Evolutionary conservation across 148 eudicot species (phyloP).

Genomic region (Diospyros kaki): DNA sequence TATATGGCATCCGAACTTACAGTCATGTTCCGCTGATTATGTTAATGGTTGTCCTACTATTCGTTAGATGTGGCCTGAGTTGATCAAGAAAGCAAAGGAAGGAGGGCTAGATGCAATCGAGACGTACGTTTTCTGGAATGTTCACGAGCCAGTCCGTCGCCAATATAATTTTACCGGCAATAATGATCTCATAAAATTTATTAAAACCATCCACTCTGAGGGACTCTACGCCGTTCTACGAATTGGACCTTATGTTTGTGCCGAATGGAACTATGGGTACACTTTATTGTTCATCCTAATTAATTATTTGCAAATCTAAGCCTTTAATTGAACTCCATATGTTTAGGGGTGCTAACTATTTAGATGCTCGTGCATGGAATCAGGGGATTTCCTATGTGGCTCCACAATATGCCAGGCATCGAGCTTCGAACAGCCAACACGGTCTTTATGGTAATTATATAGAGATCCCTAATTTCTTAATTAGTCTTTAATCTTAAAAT

Average conservation of each 20-base stretch:
- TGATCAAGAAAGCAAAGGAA: constrained; percentile 52
- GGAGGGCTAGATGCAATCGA: constrained; percentile 58
- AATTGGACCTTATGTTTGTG: constrained; percentile 73
- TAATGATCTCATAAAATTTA: constrained; percentile 44
- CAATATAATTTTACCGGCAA: constrained; percentile 55
- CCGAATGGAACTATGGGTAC: constrained; percentile 82
- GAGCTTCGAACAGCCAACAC: constrained; percentile 42
- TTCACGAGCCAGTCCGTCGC: constrained; percentile 50
- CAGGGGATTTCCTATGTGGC: constrained; percentile 71
- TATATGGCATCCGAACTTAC: no score
- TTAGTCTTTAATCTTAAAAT: background rate
- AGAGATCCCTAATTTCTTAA: background rate
- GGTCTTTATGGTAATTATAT: constrained; percentile 37
- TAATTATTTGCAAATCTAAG: no score
- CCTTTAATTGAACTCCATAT: no score
- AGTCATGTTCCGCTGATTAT: no score
- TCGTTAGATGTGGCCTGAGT: constrained; percentile 68
- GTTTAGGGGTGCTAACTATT: background rate
- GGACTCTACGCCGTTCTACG: constrained; percentile 66
- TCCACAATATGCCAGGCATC: constrained; percentile 53
- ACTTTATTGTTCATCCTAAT: background rate
- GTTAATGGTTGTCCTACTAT: no score
- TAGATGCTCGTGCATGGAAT: background rate
- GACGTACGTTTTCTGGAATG: constrained; percentile 66
- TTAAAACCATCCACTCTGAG: constrained; percentile 51